Evolutionary conservation across 176 grass and related monocot genomes (phyloP).

Genomic region (Raddia guianensis): DNA sequence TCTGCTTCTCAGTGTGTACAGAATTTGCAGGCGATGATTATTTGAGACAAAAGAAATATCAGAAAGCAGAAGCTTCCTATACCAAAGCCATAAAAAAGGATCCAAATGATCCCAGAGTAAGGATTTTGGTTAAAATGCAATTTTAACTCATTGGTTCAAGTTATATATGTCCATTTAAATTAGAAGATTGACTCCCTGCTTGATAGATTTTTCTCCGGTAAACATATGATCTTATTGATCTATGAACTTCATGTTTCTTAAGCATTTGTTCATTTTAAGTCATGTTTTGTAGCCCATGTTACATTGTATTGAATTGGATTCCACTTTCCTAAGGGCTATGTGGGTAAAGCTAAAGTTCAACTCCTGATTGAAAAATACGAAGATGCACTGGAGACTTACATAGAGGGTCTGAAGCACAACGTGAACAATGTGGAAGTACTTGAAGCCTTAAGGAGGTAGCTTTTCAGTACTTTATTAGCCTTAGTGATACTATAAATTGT

Average conservation of each 20-base stretch:
- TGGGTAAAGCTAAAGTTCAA: slow-evolving; percentile 51
- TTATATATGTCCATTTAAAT: neutral
- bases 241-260: slow-evolving; percentile 5
- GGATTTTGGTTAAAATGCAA: neutral
- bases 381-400: slow-evolving; percentile 49
- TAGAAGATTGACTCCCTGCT: neutral
- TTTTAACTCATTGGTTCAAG: neutral
- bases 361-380: slow-evolving; percentile 49
- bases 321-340: slow-evolving; percentile 68
- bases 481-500: slow-evolving; percentile 9
- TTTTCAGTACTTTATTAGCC: slow-evolving; percentile 21
- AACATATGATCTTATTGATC: neutral
- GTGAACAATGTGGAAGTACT: slow-evolving; percentile 55
- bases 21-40: slow-evolving; percentile 45
- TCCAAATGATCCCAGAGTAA: slow-evolving; percentile 62
- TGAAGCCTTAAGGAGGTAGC: slow-evolving; percentile 56
- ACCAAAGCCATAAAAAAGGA: slow-evolving; percentile 53
- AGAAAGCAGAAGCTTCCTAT: slow-evolving; percentile 56
- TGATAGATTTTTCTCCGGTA: neutral
- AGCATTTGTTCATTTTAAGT: slow-evolving; percentile 2
- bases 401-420: slow-evolving; percentile 62
- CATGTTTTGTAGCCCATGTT: neutral
- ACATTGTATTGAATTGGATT: slow-evolving; percentile 48
- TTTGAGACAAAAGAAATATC: slow-evolving; percentile 54
- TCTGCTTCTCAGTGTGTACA: neutral